A percentile compares a stretch with the other conserved stretches of the same genome.
Conservation (phyloP, 148 eudicot species). For the Simmondsia chinensis region DNA sequence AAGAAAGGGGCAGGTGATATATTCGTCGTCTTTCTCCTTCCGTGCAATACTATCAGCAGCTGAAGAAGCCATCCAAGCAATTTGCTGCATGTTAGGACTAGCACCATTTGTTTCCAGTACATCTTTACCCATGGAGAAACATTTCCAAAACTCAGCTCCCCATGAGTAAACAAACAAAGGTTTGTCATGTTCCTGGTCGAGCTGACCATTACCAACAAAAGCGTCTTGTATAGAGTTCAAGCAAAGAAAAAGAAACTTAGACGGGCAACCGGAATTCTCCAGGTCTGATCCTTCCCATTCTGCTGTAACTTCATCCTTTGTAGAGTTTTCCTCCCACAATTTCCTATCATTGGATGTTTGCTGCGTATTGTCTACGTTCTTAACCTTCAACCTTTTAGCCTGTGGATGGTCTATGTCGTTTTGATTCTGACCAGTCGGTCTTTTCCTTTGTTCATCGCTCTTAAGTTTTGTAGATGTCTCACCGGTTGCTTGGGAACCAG, state of each 20-base stretch:
- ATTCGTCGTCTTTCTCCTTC: slow-evolving; percentile 63
- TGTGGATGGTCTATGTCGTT: slow-evolving; percentile 10
- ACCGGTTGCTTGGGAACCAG: slow-evolving; percentile 9
- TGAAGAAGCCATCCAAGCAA: slow-evolving; percentile 82
- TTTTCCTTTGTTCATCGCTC: slow-evolving; percentile 10
- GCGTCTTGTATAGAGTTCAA: slow-evolving; percentile 52
- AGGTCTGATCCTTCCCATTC: not conserved
- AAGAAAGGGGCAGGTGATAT: slow-evolving; percentile 44
- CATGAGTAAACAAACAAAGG: slow-evolving; percentile 46
- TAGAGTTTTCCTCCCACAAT: slow-evolving; percentile 13
- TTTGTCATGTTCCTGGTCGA: slow-evolving; percentile 22
- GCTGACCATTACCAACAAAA: slow-evolving; percentile 22
- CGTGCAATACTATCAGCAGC: slow-evolving; percentile 69
- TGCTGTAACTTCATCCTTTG: slow-evolving; percentile 3
- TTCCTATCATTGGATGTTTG: slow-evolving; percentile 5
- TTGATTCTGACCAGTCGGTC: slow-evolving; percentile 2
- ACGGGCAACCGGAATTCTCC: slow-evolving; percentile 38
- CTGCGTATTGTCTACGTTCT: slow-evolving; percentile 12
- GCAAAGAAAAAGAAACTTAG: slow-evolving; percentile 63
- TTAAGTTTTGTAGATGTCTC: slow-evolving; percentile 16
- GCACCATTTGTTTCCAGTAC: slow-evolving; percentile 45
- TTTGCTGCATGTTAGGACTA: slow-evolving; percentile 52
- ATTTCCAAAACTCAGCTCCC: slow-evolving; percentile 85
- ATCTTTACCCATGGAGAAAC: slow-evolving; percentile 47
- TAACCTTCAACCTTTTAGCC: slow-evolving; percentile 9